Conservation (phyloP, 257 asterid species). For the Capsicum baccatum region DNA sequence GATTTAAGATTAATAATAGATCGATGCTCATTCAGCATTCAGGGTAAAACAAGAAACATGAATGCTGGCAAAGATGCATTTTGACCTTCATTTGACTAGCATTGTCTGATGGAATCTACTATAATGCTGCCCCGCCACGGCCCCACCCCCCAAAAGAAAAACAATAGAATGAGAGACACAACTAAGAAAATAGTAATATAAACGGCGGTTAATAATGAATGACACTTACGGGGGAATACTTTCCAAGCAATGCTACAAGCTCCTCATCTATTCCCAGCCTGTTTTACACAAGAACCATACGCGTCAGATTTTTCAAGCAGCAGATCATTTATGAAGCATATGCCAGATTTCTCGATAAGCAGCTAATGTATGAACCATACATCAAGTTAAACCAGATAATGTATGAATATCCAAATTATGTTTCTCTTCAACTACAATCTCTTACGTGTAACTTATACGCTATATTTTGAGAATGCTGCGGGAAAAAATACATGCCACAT, state of each 20-base stretch:
- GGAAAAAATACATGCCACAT: neutral
- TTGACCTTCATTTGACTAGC: neutral
- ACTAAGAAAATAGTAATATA: neutral
- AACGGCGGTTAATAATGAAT: neutral
- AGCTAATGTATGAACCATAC: neutral
- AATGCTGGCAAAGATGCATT: neutral
- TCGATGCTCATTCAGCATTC: neutral
- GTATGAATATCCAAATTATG: neutral
- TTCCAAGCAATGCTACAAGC: slow-evolving; percentile 88
- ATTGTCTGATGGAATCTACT: neutral
- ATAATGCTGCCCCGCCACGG: neutral
- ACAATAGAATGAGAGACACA: neutral
- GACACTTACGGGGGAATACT: slow-evolving; percentile 66
- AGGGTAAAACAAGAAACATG: neutral
- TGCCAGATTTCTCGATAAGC: neutral
- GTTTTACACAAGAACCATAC: slow-evolving; percentile 31
- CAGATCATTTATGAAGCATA: neutral
- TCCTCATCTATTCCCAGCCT: slow-evolving; percentile 98
- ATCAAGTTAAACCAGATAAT: neutral
- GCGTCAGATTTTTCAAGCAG: neutral
- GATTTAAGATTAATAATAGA: neutral
- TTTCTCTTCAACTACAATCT: neutral
- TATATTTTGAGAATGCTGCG: slow-evolving; percentile 17
- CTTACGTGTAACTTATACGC: neutral
- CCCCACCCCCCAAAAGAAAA: neutral